Base-by-base conservation (phyloP, 805 yeast species). In the Metschnikowia baotianmanensis region DNA sequence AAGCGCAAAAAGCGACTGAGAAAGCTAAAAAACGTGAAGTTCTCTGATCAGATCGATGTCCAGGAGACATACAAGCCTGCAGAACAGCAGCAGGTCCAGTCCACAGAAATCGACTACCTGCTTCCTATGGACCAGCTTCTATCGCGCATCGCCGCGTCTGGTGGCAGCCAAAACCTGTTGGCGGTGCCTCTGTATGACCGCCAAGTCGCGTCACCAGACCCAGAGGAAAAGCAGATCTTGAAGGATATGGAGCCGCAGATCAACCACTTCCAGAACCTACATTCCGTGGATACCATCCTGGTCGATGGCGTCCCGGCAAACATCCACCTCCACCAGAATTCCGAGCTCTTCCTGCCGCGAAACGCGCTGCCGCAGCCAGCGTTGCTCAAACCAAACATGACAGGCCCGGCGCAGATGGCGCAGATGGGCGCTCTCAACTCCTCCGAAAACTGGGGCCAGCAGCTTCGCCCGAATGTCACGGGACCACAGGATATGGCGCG, bases 91-190 rank as follows among this genome's bases (percentile, higher is more conserved):
- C 31, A 36, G 2, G 55, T 62, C 1, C 43, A 42, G 9, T 60
- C 63, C n/a, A 47, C 48, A 10, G 45, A 43, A 10, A 50, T 83
- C 20, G 91, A 85, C 55, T 65, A 75, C 38, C 72, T 84, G 1
- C 62, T 85, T 16, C 90, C 93, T 6, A 86, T 86, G 95, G 86
- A 82, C 53, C 87, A 85, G 56, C 59, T 86, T 21, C 52, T 86
- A 31, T 65, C 67, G 39, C 71, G 69, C 40, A 59, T 80, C 50
- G 66, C 63, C 42, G 32, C 43, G 13, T 24, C 39, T 12, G 21
- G 5, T 5, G 15, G 4, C 11, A 3, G 21, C 9, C 33, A 27
- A 6, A 29, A 41, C 25, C 42, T 44, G 12, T 25, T 25, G 25
- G 27, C 41, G 16, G 50, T 43, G 30, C 50, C 56, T 2, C 38